These are phyloP conservation scores for Nephelium lappaceum DNA, from an alignment of 345 rosid genomes.

Conservation along the genomic window DNA sequence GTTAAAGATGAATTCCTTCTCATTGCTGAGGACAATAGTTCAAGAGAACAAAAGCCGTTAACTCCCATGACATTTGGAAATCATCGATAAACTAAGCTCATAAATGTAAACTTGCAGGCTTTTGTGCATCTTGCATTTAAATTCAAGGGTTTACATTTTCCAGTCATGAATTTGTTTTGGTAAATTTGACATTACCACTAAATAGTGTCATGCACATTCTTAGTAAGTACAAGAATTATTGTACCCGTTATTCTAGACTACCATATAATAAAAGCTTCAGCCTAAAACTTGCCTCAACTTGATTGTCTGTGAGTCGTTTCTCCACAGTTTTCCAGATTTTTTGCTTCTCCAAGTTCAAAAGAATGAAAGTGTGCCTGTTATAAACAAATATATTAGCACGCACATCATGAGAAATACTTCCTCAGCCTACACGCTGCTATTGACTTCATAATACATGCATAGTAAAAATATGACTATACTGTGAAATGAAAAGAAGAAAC, in stretches of 20 bases:
- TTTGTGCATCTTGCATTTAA: neutral
- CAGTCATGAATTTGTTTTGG: neutral
- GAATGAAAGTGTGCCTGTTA: constrained; percentile 87
- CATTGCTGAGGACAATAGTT: constrained; percentile 13
- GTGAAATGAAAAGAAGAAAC: neutral
- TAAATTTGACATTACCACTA: neutral
- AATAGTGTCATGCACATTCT: neutral
- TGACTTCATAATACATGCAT: neutral
- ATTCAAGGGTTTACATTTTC: neutral
- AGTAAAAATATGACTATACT: neutral
- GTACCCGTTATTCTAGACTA: constrained; percentile 10
- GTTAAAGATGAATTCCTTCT: constrained; percentile 10
- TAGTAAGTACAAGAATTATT: neutral
- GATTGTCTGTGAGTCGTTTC: constrained; percentile 79
- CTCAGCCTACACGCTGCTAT: constrained; percentile 7
- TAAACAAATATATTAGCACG: constrained; percentile 22
- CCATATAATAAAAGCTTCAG: constrained; percentile 14
- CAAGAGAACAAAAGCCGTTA: neutral
- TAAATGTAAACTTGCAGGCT: constrained; percentile 9
- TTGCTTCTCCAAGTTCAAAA: constrained; percentile 65
- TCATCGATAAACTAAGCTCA: neutral
- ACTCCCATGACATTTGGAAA: constrained; percentile 11
- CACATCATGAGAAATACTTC: constrained; percentile 7
- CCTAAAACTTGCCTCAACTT: constrained; percentile 84
- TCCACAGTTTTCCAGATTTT: constrained; percentile 86